These are phyloP conservation scores for Penicillium sp. DNA, from an alignment of 2,329 filamentous ascomycete genomes.

Conservation along the genomic window DNA sequence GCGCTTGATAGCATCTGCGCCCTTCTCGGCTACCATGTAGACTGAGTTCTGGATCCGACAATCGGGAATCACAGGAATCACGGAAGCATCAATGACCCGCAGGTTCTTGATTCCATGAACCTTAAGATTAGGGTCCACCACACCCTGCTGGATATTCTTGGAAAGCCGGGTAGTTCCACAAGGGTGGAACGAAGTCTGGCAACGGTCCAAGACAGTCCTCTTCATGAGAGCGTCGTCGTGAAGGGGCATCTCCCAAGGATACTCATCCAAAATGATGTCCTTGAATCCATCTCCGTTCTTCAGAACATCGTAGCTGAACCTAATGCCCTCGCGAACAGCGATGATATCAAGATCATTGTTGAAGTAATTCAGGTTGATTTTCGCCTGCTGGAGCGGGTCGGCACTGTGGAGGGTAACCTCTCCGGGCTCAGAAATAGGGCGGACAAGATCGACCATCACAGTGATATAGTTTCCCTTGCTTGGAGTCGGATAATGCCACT, in stretches of 20 bases:
- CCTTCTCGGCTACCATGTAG: conserved; percentile 60
- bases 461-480: conserved; percentile 54
- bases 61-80: conserved; percentile 57
- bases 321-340: conserved; percentile 59
- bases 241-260: conserved; percentile 62
- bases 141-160: conserved; percentile 53
- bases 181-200: conserved; percentile 55
- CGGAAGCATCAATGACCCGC: conserved; percentile 57
- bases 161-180: conserved; percentile 58
- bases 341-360: conserved; percentile 55
- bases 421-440: conserved; percentile 45
- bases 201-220: conserved; percentile 57
- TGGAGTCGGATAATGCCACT: conserved; percentile 50
- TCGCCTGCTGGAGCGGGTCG: conserved; percentile 39
- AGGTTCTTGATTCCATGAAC: conserved; percentile 57
- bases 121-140: conserved; percentile 52
- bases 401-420: conserved; percentile 44
- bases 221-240: conserved; percentile 59
- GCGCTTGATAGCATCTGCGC: conserved; percentile 11
- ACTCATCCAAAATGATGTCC: conserved; percentile 43
- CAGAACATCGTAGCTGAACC: conserved; percentile 57
- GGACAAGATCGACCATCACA: conserved; percentile 56
- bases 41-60: conserved; percentile 62
- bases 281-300: conserved; percentile 58
- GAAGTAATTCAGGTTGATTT: conserved; percentile 49